Conservation (phyloP, 1,139 yeast species). For the Pichia sp. region DNA sequence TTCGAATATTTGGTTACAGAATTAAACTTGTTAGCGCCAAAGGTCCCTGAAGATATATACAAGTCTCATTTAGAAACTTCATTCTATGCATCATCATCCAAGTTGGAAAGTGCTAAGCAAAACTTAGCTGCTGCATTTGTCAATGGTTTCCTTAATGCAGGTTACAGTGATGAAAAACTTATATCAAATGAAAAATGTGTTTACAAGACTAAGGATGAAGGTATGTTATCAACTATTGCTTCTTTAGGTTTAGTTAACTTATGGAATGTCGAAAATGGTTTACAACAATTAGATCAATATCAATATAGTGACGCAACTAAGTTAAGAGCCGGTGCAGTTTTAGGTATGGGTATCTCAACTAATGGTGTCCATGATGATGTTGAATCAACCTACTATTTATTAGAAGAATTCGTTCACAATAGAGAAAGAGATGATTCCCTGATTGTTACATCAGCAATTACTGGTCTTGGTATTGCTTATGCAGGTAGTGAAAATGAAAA, state of each 20-base stretch:
- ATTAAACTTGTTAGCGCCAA: constrained; percentile 83
- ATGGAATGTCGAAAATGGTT: constrained; percentile 91
- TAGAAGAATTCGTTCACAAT: constrained; percentile 69
- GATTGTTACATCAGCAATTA: constrained; percentile 76
- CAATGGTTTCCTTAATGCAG: constrained; percentile 87
- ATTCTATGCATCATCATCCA: constrained; percentile 50
- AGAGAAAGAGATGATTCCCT: constrained; percentile 41
- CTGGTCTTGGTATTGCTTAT: constrained; percentile 92
- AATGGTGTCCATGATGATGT: constrained; percentile 95
- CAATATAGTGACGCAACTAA: constrained; percentile 84
- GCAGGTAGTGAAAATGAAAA: constrained; percentile 94
- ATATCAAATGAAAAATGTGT: constrained; percentile 78
- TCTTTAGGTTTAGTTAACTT: constrained; percentile 86
- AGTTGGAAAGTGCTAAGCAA: constrained; percentile 93
- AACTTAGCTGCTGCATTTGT: constrained; percentile 95
- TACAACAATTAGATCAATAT: constrained; percentile 86
- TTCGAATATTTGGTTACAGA: constrained; percentile 81
- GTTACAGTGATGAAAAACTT: constrained; percentile 84
- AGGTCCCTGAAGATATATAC: constrained; percentile 93
- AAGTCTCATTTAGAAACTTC: constrained; percentile 76
- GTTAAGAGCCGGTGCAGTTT: constrained; percentile 92
- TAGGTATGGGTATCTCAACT: constrained; percentile 95
- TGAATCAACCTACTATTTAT: constrained; percentile 84
- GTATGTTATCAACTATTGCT: constrained; percentile 94
- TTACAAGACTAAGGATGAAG: constrained; percentile 87